Conservation (phyloP, 805 yeast genomes). For the Starmerella khaoyaiensis region DNA sequence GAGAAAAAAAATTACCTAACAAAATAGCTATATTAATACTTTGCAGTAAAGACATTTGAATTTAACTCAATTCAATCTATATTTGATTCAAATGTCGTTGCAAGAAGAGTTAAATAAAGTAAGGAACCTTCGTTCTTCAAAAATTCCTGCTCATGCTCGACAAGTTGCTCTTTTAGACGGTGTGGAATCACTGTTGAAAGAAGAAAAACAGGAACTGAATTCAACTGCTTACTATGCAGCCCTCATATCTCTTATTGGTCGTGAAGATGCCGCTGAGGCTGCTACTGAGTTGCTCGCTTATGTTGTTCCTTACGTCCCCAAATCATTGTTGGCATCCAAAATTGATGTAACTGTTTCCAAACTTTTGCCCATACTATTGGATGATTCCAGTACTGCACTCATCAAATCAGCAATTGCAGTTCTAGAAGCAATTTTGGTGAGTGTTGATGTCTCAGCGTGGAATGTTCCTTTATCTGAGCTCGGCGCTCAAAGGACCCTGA, state of each 20-base stretch:
- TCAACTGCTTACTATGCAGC: conserved; percentile 63
- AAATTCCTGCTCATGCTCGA: conserved; percentile 20
- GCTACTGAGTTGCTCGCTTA: conserved; percentile 73
- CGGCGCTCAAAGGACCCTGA: conserved; percentile 23
- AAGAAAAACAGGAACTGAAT: conserved; percentile 50
- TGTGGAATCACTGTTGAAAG: conserved; percentile 75
- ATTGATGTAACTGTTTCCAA: conserved; percentile 67
- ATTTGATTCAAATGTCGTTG: conserved; percentile 10
- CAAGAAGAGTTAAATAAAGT: conserved; percentile 16
- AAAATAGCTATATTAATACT: conserved; percentile 3
- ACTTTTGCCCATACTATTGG: conserved; percentile 68
- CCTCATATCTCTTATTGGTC: conserved; percentile 67
- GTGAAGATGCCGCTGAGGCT: conserved; percentile 59
- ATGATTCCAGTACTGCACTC: conserved; percentile 64
- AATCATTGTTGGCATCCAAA: conserved; percentile 53
- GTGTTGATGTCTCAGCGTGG: conserved; percentile 80
- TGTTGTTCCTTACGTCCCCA: conserved; percentile 61
- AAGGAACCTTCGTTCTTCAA: conserved; percentile 13
- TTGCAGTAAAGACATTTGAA: background rate
- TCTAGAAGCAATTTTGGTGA: conserved; percentile 60
- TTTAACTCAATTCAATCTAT: background rate
- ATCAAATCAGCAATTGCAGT: conserved; percentile 76
- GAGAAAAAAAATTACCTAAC: conserved; percentile 11
- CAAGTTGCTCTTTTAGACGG: conserved; percentile 73
- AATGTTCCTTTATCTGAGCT: conserved; percentile 18